A percentile compares a stretch with the other conserved stretches of the same genome.
phyloP scores from a whole-genome alignment of 306 rosid species.

The Prunus mongolica region DNA sequence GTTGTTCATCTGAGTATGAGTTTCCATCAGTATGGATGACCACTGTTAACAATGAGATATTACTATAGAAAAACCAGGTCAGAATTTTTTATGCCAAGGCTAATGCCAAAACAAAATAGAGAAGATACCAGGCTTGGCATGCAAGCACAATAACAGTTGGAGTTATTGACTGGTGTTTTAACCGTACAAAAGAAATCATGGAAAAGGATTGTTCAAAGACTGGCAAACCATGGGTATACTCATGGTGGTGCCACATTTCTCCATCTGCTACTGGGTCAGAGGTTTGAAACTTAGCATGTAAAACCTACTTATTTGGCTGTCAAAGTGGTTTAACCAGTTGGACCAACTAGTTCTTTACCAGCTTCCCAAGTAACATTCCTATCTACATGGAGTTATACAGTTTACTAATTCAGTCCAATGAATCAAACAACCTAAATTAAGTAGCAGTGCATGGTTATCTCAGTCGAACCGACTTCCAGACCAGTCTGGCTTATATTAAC shows the following conservation, averaged over 20 bases:
- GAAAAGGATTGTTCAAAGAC: background rate
- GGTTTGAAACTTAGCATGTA: background rate
- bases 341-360: background rate
- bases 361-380: background rate
- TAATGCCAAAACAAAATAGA: background rate
- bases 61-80: background rate
- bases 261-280: background rate
- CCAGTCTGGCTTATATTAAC: background rate
- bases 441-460: background rate
- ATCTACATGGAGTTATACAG: background rate
- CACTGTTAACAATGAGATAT: background rate
- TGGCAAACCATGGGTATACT: background rate
- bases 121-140: background rate
- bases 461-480: background rate
- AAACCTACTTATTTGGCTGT: background rate
- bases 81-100: background rate
- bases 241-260: background rate
- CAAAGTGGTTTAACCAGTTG: background rate
- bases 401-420: background rate
- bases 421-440: background rate
- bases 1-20: background rate
- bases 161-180: background rate
- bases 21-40: background rate
- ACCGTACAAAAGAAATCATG: background rate
- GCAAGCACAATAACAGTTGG: background rate